Base-by-base conservation (phyloP, 75 land plant species). In the Cryptomeria japonica region DNA sequence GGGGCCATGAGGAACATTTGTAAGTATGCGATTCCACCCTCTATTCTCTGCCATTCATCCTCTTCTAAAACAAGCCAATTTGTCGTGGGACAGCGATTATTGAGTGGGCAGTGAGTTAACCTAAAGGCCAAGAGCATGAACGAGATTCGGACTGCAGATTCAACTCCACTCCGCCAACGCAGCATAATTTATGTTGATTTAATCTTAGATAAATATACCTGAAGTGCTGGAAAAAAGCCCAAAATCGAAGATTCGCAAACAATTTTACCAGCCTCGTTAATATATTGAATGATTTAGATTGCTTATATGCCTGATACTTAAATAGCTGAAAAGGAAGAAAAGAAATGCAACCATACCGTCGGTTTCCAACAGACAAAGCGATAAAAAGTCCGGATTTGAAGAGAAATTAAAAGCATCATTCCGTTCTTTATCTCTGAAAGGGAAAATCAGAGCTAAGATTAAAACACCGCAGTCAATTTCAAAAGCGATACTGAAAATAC, bases 331-430 rank as follows among this genome's bases (percentile, higher is more conserved):
- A n/a, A 34, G 53, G 46, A 25, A 56, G 32, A 39, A 42, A 12
- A 77, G 51, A 55, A 42, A 49, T n/a, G 61, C 34, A 7, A n/a
- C 39, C 80, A n/a, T 88, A 93, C 94, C 92, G 86, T 89, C 91
- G 10, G 88, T 88, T 38, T 90, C 53, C 85, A 73, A 55, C 31
- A 89, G 28, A 87, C 95, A 94, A 78, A 82, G 53, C 15, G 84
- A 84, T 85, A 94, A 28, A 49, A 94, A 93, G 28, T 38, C 85
- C 85, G 88, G 64, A 64, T 93, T 89, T 22, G 86, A 84, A 19
- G 89, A 76, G 79, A 90, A 94, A 88, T 92, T 86, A 47, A 93
- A 94, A 16, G 94, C 92, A 10, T 85, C 91, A 87, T 92, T 92
- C 92, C 93, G 90, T 84, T 94, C 95, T n/a, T 87, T 85, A 14